Evolutionary conservation across 768 basidiomycete species (phyloP), one percentile per base, ranked within the genome.

Genomic region (Tricholoma sp.): DNA sequence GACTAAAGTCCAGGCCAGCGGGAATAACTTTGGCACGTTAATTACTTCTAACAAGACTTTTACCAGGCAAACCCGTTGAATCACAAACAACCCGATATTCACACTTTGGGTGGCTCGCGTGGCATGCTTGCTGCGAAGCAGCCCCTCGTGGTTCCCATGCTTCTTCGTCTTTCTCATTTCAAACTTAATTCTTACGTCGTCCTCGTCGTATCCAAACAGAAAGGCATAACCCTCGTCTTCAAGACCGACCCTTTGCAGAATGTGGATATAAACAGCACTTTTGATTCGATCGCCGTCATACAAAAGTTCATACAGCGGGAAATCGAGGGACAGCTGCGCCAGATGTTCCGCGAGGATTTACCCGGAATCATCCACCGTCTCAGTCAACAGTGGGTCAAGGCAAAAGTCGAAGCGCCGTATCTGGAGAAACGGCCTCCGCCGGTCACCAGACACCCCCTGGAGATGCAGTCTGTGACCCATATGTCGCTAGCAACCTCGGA

Each of bases 241-340:
- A 98, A 98, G 76, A 98, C 97, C 34, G 97, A 99, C 72, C 97
- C 97, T 1, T 81, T 99, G 37, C 94, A 99, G 73, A 91, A 93
- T 62, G 94, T 99, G 54, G 92, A 98, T 67, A 98, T 99, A 69
- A 94, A 90, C 72, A 91, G 89, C 70, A 98, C 95, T 2, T 99
- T 99, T 66, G 97, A 99, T 72, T 94, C 92, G 3, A 96, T 99
- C 61, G 93, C 91, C 47, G 95, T 98, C 61, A 97, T 99, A 52
- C 91, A 98, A 69, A 94, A 94, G 56, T 98, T 95, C 71, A 94
- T 99, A 58, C 97, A 98, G 70, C 84, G 86, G 57, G 96, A 98
- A 74, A 98, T 99, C 55, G 97, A 99, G 71, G 92, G 88, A 0
- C 96, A 98, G 70, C 77, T 99, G 29, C 82, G 97, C 41, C 97